Conservation (phyloP, 2,329 filamentous ascomycete species). For the Aspergillus uvarum region DNA sequence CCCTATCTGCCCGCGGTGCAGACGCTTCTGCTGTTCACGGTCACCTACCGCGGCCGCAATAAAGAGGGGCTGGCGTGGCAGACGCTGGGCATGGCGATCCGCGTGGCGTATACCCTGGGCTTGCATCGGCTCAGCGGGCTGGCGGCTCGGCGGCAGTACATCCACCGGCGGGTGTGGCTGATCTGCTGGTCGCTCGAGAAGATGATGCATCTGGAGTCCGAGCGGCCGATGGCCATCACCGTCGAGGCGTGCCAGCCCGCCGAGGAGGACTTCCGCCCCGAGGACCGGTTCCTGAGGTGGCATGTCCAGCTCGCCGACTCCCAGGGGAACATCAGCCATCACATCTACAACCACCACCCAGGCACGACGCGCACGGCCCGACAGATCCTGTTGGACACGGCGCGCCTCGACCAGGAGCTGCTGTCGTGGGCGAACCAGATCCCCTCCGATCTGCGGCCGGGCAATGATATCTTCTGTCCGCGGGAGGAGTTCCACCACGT, state of each 20-base stretch:
- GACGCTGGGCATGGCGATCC: constrained; percentile 15
- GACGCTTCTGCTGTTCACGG: constrained; percentile 12
- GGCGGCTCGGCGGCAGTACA: background rate
- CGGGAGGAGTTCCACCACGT: constrained; percentile 10
- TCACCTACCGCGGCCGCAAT: constrained; percentile 14
- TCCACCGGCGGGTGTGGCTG: constrained; percentile 11
- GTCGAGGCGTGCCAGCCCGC: constrained; percentile 3
- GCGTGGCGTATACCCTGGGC: constrained; percentile 17
- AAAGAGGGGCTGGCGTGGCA: constrained; percentile 19
- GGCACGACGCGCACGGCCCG: constrained; percentile 6
- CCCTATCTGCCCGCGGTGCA: constrained; percentile 17
- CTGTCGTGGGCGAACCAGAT: constrained; percentile 14
- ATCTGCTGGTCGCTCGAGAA: constrained; percentile 16
- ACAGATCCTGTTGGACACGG: constrained; percentile 17
- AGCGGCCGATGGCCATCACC: constrained; percentile 10
- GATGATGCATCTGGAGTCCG: constrained; percentile 16
- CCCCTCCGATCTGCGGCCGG: constrained; percentile 10
- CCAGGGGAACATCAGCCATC: constrained; percentile 17
- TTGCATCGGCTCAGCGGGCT: constrained; percentile 7
- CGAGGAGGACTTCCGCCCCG: background rate
- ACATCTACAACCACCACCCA: constrained; percentile 13
- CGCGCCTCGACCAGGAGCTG: constrained; percentile 10
- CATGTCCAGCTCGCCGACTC: constrained; percentile 13
- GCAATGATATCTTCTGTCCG: constrained; percentile 12
- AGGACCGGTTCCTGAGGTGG: constrained; percentile 10